phyloP scores from a whole-genome alignment of 2,329 filamentous ascomycete genomes.

The Ophiocordyceps unilateralis region DNA sequence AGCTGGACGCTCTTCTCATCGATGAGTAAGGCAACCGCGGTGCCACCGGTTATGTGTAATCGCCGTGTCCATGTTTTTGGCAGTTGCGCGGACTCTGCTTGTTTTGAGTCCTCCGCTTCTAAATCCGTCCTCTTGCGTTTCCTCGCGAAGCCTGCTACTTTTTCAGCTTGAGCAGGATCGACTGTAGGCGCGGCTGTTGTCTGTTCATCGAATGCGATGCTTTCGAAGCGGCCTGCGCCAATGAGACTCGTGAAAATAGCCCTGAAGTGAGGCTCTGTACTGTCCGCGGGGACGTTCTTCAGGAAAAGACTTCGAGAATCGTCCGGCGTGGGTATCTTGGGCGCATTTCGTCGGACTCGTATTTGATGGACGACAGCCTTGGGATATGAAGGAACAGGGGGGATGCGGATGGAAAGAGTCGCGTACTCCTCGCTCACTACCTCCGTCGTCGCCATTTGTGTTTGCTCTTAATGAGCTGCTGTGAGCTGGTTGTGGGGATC shows the following conservation, averaged over 20 bases:
- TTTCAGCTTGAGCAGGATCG: conserved; percentile 31
- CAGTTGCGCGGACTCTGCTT: conserved; percentile 40
- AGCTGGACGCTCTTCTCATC: conserved; percentile 64
- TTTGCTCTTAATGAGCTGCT: not conserved
- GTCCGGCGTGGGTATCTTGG: conserved; percentile 56
- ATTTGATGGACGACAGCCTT: conserved; percentile 58
- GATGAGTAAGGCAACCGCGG: conserved; percentile 67
- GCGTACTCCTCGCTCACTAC: conserved; percentile 38
- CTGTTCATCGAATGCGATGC: conserved; percentile 55
- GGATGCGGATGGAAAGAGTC: conserved; percentile 51
- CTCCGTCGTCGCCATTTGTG: conserved; percentile 12
- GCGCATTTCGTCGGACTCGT: conserved; percentile 70
- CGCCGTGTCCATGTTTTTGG: conserved; percentile 58
- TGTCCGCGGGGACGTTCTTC: conserved; percentile 77
- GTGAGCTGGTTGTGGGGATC: too few relatives aligned
- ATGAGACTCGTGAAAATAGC: conserved; percentile 59
- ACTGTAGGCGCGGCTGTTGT: conserved; percentile 22
- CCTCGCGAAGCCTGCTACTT: conserved; percentile 17
- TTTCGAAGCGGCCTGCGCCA: conserved; percentile 62
- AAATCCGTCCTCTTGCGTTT: conserved; percentile 26
- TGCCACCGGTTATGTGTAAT: conserved; percentile 56
- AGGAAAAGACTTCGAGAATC: conserved; percentile 71
- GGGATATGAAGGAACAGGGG: conserved; percentile 44
- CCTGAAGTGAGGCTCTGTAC: conserved; percentile 61
- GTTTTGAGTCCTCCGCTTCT: conserved; percentile 36